Conservation (phyloP, 1,139 yeast species). For the Blastobotrys illinoisensis region DNA sequence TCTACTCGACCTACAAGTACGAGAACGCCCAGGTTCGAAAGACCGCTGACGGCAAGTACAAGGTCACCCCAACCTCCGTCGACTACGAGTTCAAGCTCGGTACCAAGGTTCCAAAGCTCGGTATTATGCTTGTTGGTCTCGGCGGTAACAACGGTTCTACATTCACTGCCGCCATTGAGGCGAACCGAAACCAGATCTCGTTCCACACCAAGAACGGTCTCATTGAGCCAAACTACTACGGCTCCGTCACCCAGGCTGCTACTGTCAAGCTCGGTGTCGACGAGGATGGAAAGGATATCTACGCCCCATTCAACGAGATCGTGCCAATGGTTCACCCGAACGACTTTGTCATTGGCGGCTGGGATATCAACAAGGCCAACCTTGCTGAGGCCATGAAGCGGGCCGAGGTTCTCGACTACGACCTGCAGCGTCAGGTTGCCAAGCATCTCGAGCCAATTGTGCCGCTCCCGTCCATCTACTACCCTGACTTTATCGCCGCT, state of each 20-base stretch:
- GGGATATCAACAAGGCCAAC: constrained; percentile 80
- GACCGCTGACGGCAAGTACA: constrained; percentile 47
- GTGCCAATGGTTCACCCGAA: constrained; percentile 88
- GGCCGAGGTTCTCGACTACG: constrained; percentile 81
- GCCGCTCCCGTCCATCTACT: constrained; percentile 83
- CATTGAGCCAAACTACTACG: constrained; percentile 81
- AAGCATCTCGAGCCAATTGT: constrained; percentile 56
- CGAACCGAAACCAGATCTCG: constrained; percentile 72
- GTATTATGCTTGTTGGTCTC: constrained; percentile 84
- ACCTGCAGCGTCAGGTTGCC: constrained; percentile 71
- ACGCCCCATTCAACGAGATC: constrained; percentile 86
- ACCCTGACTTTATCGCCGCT: constrained; percentile 95
- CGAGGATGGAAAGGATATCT: constrained; percentile 73
- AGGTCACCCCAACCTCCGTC: constrained; percentile 64
- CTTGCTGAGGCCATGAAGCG: constrained; percentile 77
- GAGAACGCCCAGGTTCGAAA: constrained; percentile 58
- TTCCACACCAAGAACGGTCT: constrained; percentile 82
- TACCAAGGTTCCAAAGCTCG: constrained; percentile 76
- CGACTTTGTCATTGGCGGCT: constrained; percentile 86
- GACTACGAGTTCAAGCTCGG: constrained; percentile 86
- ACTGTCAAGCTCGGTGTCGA: constrained; percentile 89
- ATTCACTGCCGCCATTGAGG: constrained; percentile 74
- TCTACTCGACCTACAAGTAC: constrained; percentile 67
- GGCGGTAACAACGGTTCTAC: constrained; percentile 98
- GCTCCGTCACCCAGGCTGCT: constrained; percentile 93